Base-by-base conservation (phyloP, 257 asterid species). In the Craterostigma plantagineum region DNA sequence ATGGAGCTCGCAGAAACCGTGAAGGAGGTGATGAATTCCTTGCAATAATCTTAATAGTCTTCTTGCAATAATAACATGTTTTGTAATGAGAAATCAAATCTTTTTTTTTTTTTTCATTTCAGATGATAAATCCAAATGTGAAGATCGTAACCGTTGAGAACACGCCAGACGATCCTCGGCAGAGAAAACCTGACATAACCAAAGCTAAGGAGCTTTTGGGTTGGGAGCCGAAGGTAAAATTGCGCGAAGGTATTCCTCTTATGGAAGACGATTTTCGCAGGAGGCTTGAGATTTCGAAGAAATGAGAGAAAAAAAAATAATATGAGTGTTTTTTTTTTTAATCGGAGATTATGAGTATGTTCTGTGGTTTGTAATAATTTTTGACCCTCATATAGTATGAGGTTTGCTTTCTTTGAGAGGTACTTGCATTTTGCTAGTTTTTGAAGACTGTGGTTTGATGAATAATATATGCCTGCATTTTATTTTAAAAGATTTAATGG, bases 91-190 rank as follows among this genome's bases (percentile, higher is more conserved):
- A 16, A 42, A 38, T 8, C 30, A 27, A 39, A 38, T 4, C 27
- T 34, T 14, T 13, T 13, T 14, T 12, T 39, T 10, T 8, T 34
- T 38, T 30, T 48, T 8, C 37, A 16, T 38, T 57, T 51, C 71
- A 76, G 87, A 57, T 64, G 62, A 72, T 76, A 10, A 76, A 72
- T 54, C 73, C 73, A 1, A 58, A 62, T 1, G 70, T 72, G 50
- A 45, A 76, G 46, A 66, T 72, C 48, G 42, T 63, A 7, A 61
- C 53, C 0, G 76, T 72, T 52, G 81, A 76, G 54, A 76, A 76
- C 48, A 76, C 87, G 11, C 87, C 87, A 1, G 87, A 72, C 11
- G 82, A 76, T 54, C 87, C 87, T 14, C 78, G 81, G 10, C 87
- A 76, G 53, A 60, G 87, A 52, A 76, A 76, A 48, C 87, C 87